These are phyloP conservation scores for Fusarium musae DNA, from an alignment of 2,329 filamentous ascomycete species.

Conservation along the genomic window DNA sequence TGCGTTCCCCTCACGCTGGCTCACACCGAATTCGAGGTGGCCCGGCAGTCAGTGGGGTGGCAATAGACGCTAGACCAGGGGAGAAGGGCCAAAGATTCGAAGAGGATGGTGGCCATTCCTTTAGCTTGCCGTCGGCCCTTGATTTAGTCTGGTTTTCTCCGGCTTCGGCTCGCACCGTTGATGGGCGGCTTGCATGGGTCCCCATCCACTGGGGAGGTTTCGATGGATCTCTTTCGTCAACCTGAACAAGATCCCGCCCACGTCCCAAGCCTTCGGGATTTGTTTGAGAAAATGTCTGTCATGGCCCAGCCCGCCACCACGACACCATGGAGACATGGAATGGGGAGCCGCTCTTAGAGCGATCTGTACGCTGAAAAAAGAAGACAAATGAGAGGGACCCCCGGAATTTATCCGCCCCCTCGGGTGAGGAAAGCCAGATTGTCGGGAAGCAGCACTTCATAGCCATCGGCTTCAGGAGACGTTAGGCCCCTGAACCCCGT, in stretches of 20 bases:
- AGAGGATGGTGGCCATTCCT: slow-evolving; percentile 30
- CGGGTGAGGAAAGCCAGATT: slow-evolving; percentile 31
- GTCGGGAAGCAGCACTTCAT: slow-evolving; percentile 29
- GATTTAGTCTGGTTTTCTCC: slow-evolving; percentile 49
- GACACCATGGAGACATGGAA: slow-evolving; percentile 22
- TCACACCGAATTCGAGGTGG: slow-evolving; percentile 28
- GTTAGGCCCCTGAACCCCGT: slow-evolving; percentile 30
- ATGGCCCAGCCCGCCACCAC: slow-evolving; percentile 34
- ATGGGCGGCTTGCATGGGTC: slow-evolving; percentile 46
- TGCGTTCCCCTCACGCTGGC: slow-evolving; percentile 42
- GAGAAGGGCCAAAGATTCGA: slow-evolving; percentile 31
- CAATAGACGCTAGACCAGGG: slow-evolving; percentile 38
- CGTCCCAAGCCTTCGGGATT: slow-evolving; percentile 47
- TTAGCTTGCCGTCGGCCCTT: slow-evolving; percentile 45
- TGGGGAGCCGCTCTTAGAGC: slow-evolving; percentile 3
- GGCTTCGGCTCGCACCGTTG: slow-evolving; percentile 53
- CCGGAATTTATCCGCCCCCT: slow-evolving; percentile 22
- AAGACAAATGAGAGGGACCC: slow-evolving; percentile 2
- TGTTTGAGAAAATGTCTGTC: slow-evolving; percentile 24
- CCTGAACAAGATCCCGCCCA: slow-evolving; percentile 43
- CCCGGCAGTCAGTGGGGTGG: slow-evolving; percentile 35
- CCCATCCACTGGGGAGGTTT: slow-evolving; percentile 39
- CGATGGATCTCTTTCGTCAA: slow-evolving; percentile 39
- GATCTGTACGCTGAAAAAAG: slow-evolving; percentile 10
- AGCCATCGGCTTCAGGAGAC: slow-evolving; percentile 5